A percentile compares a stretch with the other conserved stretches of the same genome.
Conservation (phyloP, 257 asterid species). For the Solanum clarkiae region DNA sequence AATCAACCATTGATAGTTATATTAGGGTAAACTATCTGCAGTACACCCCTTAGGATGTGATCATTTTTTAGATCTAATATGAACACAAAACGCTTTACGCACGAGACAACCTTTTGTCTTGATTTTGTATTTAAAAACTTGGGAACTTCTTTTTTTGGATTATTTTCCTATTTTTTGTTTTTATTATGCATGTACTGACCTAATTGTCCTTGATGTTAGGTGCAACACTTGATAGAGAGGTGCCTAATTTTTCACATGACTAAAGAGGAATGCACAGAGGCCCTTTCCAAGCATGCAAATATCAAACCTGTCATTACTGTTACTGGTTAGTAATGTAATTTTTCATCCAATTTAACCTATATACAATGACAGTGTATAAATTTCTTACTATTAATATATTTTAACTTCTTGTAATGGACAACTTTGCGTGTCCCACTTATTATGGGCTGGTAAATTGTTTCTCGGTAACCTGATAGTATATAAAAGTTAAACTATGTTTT, state of each 20-base stretch:
- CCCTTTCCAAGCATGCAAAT: constrained; percentile 41
- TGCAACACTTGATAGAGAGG: constrained; percentile 38
- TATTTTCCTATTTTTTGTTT: neutral
- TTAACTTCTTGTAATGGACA: neutral
- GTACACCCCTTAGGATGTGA: neutral
- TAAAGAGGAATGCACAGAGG: constrained; percentile 50
- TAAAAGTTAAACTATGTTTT: too few relatives aligned
- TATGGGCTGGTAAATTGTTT: neutral
- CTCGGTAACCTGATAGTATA: neutral
- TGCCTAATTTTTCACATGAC: constrained; percentile 31
- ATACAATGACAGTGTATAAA: neutral
- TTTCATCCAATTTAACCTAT: neutral
- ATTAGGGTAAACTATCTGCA: neutral
- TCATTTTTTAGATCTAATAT: neutral
- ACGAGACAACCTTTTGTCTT: neutral
- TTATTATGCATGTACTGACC: neutral
- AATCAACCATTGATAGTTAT: neutral
- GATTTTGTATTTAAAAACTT: neutral
- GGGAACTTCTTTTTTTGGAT: neutral
- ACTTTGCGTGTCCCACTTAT: neutral
- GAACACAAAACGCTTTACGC: neutral
- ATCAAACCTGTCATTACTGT: constrained; percentile 34
- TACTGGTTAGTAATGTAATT: constrained; percentile 21
- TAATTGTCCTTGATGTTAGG: constrained; percentile 5
- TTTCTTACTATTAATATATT: neutral